Percentiles rank a stretch among this genome's conserved stretches.
These are phyloP conservation scores for Camelina neglecta DNA, from an alignment of 345 rosid genomes.

Conservation along the genomic window DNA sequence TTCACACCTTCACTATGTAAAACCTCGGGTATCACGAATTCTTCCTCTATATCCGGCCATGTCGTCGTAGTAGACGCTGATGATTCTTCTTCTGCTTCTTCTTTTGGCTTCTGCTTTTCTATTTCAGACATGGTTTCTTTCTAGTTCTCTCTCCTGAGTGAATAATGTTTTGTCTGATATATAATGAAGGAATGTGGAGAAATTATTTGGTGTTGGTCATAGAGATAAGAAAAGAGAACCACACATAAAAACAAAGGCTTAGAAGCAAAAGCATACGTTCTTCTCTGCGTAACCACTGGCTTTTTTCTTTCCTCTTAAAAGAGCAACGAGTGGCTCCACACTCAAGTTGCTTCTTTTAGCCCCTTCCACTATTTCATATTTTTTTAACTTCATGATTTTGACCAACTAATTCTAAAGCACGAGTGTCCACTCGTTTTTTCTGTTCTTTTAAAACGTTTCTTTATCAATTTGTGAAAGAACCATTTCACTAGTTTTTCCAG, in stretches of 20 bases:
- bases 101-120: conserved; percentile 42
- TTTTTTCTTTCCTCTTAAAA: conserved; percentile 43
- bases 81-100: conserved; percentile 29
- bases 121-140: conserved; percentile 52
- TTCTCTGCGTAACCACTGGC: conserved; percentile 44
- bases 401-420: conserved; percentile 31
- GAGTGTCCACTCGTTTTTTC: conserved; percentile 37
- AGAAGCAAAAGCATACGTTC: conserved; percentile 63
- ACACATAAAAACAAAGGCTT: conserved; percentile 76
- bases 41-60: conserved; percentile 61
- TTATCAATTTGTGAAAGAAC: not conserved
- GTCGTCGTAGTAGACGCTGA: conserved; percentile 22
- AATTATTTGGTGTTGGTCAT: conserved; percentile 27
- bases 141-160: conserved; percentile 21
- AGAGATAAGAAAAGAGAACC: conserved; percentile 98
- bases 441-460: not conserved
- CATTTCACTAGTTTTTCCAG: no score
- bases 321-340: conserved; percentile 46
- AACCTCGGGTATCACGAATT: conserved; percentile 51
- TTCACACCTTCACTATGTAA: conserved; percentile 52
- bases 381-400: conserved; percentile 31
- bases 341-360: conserved; percentile 25
- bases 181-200: conserved; percentile 42
- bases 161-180: conserved; percentile 34
- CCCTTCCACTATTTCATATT: not conserved